Conservation (phyloP, 495 filamentous ascomycete genomes). For the Penicillium mononematosum region DNA sequence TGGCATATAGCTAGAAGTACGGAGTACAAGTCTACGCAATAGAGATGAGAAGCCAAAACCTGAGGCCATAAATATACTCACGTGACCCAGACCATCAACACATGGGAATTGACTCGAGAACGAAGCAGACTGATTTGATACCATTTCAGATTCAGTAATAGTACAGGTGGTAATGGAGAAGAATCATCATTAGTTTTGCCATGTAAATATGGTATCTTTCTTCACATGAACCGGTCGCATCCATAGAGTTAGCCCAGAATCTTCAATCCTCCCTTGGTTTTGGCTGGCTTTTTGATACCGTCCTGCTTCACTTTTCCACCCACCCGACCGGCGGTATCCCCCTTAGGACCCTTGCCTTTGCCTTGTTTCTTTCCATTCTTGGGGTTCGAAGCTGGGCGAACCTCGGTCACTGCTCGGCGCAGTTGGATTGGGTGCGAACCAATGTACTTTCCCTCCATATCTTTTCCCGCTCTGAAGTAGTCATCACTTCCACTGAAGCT, state of each 20-base stretch:
- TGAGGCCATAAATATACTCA: too few relatives aligned
- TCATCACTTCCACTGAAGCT: constrained; percentile 94
- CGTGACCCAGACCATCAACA: too few relatives aligned
- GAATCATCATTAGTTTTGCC: neutral
- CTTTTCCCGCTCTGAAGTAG: constrained; percentile 89
- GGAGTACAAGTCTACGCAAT: too few relatives aligned
- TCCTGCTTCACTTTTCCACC: constrained; percentile 51
- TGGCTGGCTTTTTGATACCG: constrained; percentile 74
- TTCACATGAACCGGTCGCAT: neutral
- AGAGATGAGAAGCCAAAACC: too few relatives aligned
- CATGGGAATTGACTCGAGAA: too few relatives aligned
- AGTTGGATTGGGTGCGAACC: constrained; percentile 90
- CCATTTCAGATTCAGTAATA: neutral
- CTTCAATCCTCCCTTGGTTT: constrained; percentile 76
- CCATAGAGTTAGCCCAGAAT: constrained; percentile 61
- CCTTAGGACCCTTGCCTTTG: constrained; percentile 34
- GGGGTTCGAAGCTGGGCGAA: constrained; percentile 61
- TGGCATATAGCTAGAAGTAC: neutral
- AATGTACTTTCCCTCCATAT: constrained; percentile 99
- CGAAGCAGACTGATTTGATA: neutral
- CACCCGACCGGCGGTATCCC: constrained; percentile 3
- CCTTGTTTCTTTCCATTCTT: constrained; percentile 47
- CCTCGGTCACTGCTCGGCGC: constrained; percentile 84
- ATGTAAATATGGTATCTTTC: neutral
- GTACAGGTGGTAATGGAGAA: too few relatives aligned